These are phyloP conservation scores for Linnemannia elongata DNA, from an alignment of 192 early-diverging fungal species.

Conservation along the genomic window DNA sequence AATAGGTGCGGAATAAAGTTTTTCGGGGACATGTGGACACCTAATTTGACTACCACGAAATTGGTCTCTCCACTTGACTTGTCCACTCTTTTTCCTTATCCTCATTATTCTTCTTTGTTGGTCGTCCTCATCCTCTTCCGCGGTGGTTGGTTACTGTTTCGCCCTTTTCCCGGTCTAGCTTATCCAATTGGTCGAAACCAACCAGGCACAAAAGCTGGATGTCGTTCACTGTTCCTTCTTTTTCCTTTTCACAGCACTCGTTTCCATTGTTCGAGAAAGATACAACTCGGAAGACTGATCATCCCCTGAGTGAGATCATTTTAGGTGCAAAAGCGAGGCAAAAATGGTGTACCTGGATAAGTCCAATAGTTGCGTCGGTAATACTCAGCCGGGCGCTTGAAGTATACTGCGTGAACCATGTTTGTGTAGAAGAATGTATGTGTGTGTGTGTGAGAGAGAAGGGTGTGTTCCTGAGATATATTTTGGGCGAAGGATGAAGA, in stretches of 20 bases:
- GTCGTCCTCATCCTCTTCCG: neutral
- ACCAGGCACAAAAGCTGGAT: neutral
- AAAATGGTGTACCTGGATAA: conserved; percentile 44
- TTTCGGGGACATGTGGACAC: conserved; percentile 2
- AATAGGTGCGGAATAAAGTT: neutral
- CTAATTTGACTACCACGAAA: neutral
- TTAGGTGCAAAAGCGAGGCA: neutral
- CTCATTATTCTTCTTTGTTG: neutral
- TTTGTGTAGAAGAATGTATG: neutral
- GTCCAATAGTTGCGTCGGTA: conserved; percentile 41
- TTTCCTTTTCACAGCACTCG: neutral
- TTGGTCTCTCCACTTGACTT: neutral
- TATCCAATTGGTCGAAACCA: neutral
- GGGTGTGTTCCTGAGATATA: neutral
- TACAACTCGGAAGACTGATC: too few relatives aligned
- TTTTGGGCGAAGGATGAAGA: neutral
- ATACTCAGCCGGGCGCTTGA: conserved; percentile 42
- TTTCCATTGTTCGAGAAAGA: neutral
- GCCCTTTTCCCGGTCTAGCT: neutral
- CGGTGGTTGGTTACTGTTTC: neutral
- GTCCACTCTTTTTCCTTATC: neutral
- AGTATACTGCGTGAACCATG: conserved; percentile 23
- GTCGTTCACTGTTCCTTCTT: neutral
- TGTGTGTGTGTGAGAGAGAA: neutral
- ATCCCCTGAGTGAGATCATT: too few relatives aligned